Base-by-base conservation (phyloP, 2,329 filamentous ascomycete genomes). In the Phialophora macrospora region DNA sequence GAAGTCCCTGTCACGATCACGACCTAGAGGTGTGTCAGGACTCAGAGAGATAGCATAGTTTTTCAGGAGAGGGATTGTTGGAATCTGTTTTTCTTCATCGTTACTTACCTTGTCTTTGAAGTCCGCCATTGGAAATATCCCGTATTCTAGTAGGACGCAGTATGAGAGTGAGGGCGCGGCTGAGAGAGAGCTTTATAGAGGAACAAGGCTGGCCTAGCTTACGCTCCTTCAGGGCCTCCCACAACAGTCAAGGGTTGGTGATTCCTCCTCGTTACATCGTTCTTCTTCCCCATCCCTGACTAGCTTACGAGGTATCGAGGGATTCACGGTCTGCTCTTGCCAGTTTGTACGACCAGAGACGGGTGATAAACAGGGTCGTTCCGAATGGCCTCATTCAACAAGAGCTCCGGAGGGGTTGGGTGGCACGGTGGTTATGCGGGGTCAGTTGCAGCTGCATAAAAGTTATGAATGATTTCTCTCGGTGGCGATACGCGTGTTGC, bases 51-150 rank as follows among this genome's bases (percentile, higher is more conserved):
- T 30, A 26, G 30, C 11, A 9, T 11, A 24, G 11, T 4, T 44
- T 7, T 11, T 32, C 5, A n/a, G 41, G 3, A 30, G 44, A 32
- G 41, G 14, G 14, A 46, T 3, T 20, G 17, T 41, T 24, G 26
- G 20, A n/a, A 48, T n/a, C 24, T 14, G 30, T 22, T 26, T 4
- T 59, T 30, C 24, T 14, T 59, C 22, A 30, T 59, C n/a, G 56
- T 6, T 26, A 9, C 17, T 41, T 54, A 60, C 58, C 48, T 60
- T 60, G 32, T 60, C 58, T 17, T 52, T 60, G 17, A 60, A 44
- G 46, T 44, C 22, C 28, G 48, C 46, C 58, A 60, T 60, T 17
- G 48, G 11, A 51, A 26, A 59, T 4, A 38, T 17, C 46, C 9
- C 24, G 22, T 20, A 9, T 59, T 11, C 4, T 8, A 7, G 46